Evolutionary conservation across 1,284 basidiomycete species (phyloP), one percentile per base, ranked within the genome.

Genomic region (Microbotryum silenes-acaulis): DNA sequence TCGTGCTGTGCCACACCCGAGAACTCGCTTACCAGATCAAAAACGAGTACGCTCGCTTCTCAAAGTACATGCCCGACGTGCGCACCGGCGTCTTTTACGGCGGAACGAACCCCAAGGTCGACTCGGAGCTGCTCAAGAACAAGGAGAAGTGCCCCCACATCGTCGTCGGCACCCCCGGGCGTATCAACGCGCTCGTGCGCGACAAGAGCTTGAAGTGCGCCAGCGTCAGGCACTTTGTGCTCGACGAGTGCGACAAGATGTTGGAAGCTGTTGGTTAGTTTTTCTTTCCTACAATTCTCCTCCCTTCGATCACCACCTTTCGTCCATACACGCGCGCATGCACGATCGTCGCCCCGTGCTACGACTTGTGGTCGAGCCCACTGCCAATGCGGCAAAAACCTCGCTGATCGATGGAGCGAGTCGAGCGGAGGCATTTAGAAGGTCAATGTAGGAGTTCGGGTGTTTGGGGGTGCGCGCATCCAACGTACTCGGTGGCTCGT

Each of bases 181-280:
- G 93, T 64, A 81, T 93, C 74, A 94, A 94, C 75, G 91, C 91
- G 57, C 86, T 97, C 71, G 84, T 86, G 57, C 82, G 91, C 71
- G 93, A 97, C 79, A 96, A 96, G 81, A 83, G 88, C 66, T 77
- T 97, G 78, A 91, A 94, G 76, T 88, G 87, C 69, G 86, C 87
- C 77, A 87, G 91, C 76, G 90, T 96, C 77, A 94, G 96, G 81
- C 93, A 97, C 81, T 99, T 99, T 79, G 93, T 97, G 65, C 82
- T 99, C 76, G 96, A 99, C 83, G 96, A 99, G 81, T 99, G 96
- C 82, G 96, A 99, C 84, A 99, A 99, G 85, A 97, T 99, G 91
- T 87, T 99, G 76, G 96, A 99, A 84, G 89, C 93, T 85, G 91
- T 99, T 81, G 93, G 92, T 97, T 87, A 94, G 92, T 96, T 72